Conservation (phyloP, 768 basidiomycete genomes). For the Hebeloma cylindrosporum region DNA sequence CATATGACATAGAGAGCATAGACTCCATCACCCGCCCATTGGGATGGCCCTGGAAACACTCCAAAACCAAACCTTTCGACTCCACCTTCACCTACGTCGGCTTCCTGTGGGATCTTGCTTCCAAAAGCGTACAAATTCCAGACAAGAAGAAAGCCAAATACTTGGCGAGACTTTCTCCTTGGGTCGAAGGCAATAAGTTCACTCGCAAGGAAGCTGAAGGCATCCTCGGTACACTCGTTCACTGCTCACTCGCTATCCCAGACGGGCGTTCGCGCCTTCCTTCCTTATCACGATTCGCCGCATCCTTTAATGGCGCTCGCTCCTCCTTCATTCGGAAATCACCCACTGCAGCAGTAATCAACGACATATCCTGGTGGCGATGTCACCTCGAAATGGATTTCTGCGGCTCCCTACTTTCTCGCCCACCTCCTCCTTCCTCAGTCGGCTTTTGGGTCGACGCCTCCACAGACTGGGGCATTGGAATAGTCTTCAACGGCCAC, state of each 20-base stretch:
- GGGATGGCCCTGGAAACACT: conserved; percentile 36
- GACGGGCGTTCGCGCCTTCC: conserved; percentile 30
- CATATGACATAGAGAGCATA: conserved; percentile 23
- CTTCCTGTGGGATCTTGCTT: conserved; percentile 34
- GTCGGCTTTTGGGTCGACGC: conserved; percentile 34
- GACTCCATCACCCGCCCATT: conserved; percentile 22
- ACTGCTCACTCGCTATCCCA: conserved; percentile 32
- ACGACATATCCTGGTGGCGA: conserved; percentile 31
- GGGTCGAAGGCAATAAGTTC: conserved; percentile 13
- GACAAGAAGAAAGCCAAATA: conserved; percentile 31
- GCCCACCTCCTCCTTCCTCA: conserved; percentile 13
- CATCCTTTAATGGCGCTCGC: conserved; percentile 20
- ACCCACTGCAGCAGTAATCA: conserved; percentile 14
- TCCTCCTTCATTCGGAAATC: conserved; percentile 15
- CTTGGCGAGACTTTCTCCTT: conserved; percentile 21
- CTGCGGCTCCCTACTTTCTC: conserved; percentile 11
- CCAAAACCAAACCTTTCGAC: conserved; percentile 29
- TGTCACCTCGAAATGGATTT: conserved; percentile 6
- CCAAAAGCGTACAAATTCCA: conserved; percentile 31
- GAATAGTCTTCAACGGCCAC: conserved; percentile 27
- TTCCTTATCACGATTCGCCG: conserved; percentile 27
- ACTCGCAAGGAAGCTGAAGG: conserved; percentile 23
- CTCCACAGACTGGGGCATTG: conserved; percentile 37
- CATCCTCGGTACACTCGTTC: conserved; percentile 35
- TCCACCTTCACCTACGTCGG: conserved; percentile 35